Evolutionary conservation across 257 asterid species (phyloP), one percentile per base, ranked within the genome.

Genomic region (Solanum habrochaites): DNA sequence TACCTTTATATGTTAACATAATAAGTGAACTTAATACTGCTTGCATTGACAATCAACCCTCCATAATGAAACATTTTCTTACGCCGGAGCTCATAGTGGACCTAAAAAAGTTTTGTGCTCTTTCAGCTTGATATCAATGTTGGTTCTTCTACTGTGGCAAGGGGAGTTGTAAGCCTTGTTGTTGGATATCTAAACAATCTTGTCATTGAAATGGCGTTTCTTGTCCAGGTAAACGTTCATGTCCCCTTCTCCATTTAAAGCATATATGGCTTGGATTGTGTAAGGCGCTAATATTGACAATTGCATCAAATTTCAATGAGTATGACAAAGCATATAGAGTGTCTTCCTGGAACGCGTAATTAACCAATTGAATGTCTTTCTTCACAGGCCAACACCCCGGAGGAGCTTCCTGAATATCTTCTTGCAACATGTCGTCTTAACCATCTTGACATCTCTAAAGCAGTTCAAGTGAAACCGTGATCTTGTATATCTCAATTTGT

Each of bases 191-290:
- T 96, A 35, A 94, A 90, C 94, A 94, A 94, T 91, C 92, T 96
- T 86, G 97, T 96, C 45, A 92, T 96, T 88, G 98, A 95, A 89
- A 91, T 96, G 98, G 98, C 99, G 45, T 96, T 96, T 91, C 91
- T 96, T 37, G 90, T 96, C 91, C 99, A 96, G 98, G 99, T 95
- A 91, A 80, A 27, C 1, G 4, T 74, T 64, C 85, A 42, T 75
- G 69, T 29, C 85, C 85, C 43, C 16, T 81, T 49, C 84, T 27
- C 66, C 66, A 45, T 29, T 23, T 40, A 45, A 21, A 25, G 35
- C 64, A 32, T 25, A 49, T 49, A 81, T 40, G 66, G 23, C 60
- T 77, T 77, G 8, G 43, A 77, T 43, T 43, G 83, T 77, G 3
- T 23, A 7, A 77, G 20, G 84, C 31, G 10, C 16, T 42, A 47